Conservation (phyloP, 2,329 filamentous ascomycete species). For the Sporothrix phasma region DNA sequence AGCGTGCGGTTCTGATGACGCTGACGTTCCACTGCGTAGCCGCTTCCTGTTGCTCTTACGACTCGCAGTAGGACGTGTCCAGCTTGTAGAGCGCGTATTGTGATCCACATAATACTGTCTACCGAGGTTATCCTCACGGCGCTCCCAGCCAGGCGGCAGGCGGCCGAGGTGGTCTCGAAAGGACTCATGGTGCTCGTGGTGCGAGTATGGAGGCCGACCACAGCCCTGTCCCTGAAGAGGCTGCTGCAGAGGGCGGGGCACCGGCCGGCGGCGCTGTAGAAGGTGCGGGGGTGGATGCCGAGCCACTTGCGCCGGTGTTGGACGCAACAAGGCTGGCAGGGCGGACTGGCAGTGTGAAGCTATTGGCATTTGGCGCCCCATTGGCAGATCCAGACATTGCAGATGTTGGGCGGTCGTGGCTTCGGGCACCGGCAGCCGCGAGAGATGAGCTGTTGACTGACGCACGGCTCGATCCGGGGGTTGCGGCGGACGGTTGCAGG, state of each 20-base stretch:
- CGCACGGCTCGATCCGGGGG: constrained; percentile 22
- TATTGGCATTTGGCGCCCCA: constrained; percentile 36
- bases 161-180: constrained; percentile 92
- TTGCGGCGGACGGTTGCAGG: constrained; percentile 33
- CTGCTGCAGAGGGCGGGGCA: constrained; percentile 21
- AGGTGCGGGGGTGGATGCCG: constrained; percentile 19
- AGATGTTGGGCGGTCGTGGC: constrained; percentile 43
- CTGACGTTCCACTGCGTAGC: constrained; percentile 89
- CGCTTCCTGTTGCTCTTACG: constrained; percentile 72
- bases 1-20: constrained; percentile 92
- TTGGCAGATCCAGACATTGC: constrained; percentile 36
- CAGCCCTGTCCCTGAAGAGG: constrained; percentile 34
- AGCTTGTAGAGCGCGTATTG: constrained; percentile 92
- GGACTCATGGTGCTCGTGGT: constrained; percentile 62
- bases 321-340: constrained; percentile 36
- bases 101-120: constrained; percentile 98
- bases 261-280: constrained; percentile 3
- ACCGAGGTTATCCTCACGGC: constrained; percentile 87
- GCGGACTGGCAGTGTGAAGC: constrained; percentile 33
- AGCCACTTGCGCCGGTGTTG: constrained; percentile 29
- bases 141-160: constrained; percentile 88
- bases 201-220: constrained; percentile 29
- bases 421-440: constrained; percentile 33
- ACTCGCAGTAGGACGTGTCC: constrained; percentile 81
- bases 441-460: constrained; percentile 32